phyloP scores from a whole-genome alignment of 2,329 filamentous ascomycete genomes.

The Aureobasidium sp. region DNA sequence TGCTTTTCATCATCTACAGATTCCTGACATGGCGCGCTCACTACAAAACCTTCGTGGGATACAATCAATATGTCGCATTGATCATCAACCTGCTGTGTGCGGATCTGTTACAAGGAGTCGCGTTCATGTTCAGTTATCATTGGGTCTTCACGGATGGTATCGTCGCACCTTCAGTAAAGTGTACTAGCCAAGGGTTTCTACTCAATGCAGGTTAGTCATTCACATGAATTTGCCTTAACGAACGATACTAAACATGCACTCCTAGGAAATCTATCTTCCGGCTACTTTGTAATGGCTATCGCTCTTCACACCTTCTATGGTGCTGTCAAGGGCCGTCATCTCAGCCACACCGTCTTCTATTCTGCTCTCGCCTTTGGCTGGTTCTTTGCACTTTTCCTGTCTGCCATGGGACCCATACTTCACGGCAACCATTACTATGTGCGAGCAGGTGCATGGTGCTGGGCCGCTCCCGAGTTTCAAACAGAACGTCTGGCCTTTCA shows the following conservation, averaged over 20 bases:
- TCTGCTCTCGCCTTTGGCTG: constrained; percentile 45
- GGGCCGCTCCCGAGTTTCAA: constrained; percentile 52
- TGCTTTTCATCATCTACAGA: constrained; percentile 26
- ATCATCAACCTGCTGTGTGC: constrained; percentile 64
- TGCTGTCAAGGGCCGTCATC: constrained; percentile 50
- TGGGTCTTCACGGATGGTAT: constrained; percentile 53
- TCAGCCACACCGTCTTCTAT: constrained; percentile 48
- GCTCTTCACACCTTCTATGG: constrained; percentile 60
- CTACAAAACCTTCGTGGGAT: constrained; percentile 26
- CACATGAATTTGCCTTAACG: not conserved
- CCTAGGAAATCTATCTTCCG: constrained; percentile 40
- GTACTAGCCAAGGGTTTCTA: constrained; percentile 62
- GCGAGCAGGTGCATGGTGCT: constrained; percentile 62
- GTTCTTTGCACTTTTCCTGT: constrained; percentile 54
- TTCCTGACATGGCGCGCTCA: constrained; percentile 27
- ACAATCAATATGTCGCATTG: constrained; percentile 62
- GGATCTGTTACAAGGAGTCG: constrained; percentile 58
- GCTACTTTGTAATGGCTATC: constrained; percentile 60
- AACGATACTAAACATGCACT: not conserved
- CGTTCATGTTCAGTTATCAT: constrained; percentile 56
- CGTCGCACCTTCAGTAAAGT: constrained; percentile 47
- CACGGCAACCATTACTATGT: constrained; percentile 48
- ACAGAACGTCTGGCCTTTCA: constrained; percentile 53
- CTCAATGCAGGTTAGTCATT: constrained; percentile 57
- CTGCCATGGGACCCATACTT: constrained; percentile 44